Conservation (phyloP, 2,329 filamentous ascomycete genomes). For the Didymella sp. region DNA sequence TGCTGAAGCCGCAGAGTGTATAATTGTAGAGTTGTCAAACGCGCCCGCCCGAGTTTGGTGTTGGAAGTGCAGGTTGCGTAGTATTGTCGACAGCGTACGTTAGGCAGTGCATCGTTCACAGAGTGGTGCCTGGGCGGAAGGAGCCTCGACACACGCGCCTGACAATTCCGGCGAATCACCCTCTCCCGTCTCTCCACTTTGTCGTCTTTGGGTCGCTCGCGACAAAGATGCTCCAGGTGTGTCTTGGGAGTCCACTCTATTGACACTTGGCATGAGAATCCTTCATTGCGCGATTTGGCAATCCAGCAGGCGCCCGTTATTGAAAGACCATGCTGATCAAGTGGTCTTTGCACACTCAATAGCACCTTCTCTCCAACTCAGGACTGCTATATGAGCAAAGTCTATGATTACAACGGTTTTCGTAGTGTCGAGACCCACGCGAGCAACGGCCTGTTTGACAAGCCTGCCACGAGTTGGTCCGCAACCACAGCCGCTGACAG, state of each 20-base stretch:
- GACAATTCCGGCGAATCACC: background rate
- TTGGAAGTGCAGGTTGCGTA: background rate
- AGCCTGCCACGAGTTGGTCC: slow-evolving; percentile 1
- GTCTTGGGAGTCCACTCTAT: background rate
- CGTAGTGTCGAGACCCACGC: background rate
- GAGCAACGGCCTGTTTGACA: background rate
- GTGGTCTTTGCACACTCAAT: background rate
- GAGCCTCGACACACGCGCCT: background rate
- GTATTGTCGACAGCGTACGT: background rate
- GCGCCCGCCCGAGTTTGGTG: background rate
- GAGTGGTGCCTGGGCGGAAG: background rate
- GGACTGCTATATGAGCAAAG: background rate
- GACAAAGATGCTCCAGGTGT: background rate
- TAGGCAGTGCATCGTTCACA: background rate
- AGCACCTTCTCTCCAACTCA: background rate
- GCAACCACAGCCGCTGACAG: background rate
- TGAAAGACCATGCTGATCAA: background rate
- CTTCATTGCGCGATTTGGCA: background rate
- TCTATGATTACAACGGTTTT: background rate
- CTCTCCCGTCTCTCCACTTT: background rate
- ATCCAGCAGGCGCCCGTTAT: background rate
- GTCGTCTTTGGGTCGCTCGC: background rate
- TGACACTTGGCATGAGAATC: slow-evolving; percentile 1
- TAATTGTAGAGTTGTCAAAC: background rate
- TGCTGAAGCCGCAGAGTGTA: background rate